A percentile compares a stretch with the other conserved stretches of the same genome.
phyloP scores from a whole-genome alignment of 257 asterid species.

The Ligustrum vulgare region DNA sequence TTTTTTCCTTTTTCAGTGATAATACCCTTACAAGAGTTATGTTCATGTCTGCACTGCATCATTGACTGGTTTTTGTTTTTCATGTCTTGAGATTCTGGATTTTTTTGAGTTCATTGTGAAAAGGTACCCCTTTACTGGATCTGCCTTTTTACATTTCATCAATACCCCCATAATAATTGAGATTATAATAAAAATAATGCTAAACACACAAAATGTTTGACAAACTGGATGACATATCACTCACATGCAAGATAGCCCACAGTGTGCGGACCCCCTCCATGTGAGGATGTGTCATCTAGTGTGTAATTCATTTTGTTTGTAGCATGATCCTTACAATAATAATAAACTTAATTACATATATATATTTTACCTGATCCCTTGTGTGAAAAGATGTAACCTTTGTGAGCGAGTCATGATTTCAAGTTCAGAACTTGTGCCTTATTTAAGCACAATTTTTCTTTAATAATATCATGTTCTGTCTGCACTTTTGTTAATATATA shows the following conservation, averaged over 20 bases:
- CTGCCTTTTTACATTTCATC: conserved; percentile 39
- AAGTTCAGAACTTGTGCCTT: conserved; percentile 40
- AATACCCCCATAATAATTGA: conserved; percentile 21
- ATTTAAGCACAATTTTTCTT: conserved; percentile 28
- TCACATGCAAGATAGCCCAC: too few relatives aligned
- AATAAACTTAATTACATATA: too few relatives aligned
- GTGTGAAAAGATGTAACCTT: background rate
- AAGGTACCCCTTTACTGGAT: conserved; percentile 46
- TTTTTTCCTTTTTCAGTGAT: conserved; percentile 3
- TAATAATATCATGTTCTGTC: conserved; percentile 46
- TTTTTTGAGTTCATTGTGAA: conserved; percentile 20
- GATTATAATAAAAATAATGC: background rate
- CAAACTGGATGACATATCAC: too few relatives aligned
- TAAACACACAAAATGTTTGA: too few relatives aligned
- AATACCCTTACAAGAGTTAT: background rate
- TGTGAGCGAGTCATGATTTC: conserved; percentile 30
- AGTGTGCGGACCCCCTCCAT: too few relatives aligned
- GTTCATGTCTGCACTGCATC: background rate
- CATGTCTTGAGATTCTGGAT: conserved; percentile 29
- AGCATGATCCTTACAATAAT: too few relatives aligned
- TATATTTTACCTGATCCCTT: conserved; percentile 7
- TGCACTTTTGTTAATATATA: conserved; percentile 21
- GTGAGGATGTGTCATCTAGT: too few relatives aligned
- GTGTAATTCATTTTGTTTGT: too few relatives aligned
- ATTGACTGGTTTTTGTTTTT: conserved; percentile 23